Evolutionary conservation across 179 eudicot genomes (phyloP).

Genomic region (Vitellaria paradoxa): DNA sequence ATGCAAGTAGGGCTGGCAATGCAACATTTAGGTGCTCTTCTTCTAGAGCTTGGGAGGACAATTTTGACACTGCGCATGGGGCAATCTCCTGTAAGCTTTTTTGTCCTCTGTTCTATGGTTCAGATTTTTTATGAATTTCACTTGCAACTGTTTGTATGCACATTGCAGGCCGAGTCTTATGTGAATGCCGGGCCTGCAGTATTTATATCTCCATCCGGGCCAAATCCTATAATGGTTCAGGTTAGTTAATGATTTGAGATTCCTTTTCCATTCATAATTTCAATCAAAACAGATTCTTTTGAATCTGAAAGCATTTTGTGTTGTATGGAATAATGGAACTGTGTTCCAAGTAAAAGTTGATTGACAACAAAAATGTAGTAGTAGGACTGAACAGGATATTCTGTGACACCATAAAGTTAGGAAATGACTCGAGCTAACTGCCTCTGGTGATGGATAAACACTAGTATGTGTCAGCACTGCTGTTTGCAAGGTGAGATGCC

Average conservation of each 20-base stretch:
- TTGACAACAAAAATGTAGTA: neutral
- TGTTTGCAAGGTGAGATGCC: neutral
- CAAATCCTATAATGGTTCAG: slow-evolving; percentile 99
- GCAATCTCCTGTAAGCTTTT: slow-evolving; percentile 68
- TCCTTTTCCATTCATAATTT: neutral
- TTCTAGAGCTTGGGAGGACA: slow-evolving; percentile 94
- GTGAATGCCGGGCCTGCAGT: slow-evolving; percentile 95
- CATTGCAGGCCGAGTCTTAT: slow-evolving; percentile 78
- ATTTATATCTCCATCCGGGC: slow-evolving; percentile 86
- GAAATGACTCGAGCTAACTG: neutral
- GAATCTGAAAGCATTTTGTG: neutral
- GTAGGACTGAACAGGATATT: neutral
- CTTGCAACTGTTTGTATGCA: slow-evolving; percentile 10
- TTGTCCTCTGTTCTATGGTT: slow-evolving; percentile 10
- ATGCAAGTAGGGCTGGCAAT: slow-evolving; percentile 70
- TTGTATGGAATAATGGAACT: neutral
- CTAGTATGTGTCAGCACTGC: neutral
- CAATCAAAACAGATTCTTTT: neutral
- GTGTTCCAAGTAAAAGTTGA: neutral
- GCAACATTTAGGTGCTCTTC: slow-evolving; percentile 95
- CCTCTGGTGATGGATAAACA: neutral
- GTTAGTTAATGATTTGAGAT: slow-evolving; percentile 35
- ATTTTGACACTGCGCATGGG: slow-evolving; percentile 84
- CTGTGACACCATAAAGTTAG: neutral
- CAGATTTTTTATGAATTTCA: neutral